Evolutionary conservation across 176 grass and related monocot genomes (phyloP), one percentile per base, ranked within the genome.

Genomic region (Paspalum vaginatum): DNA sequence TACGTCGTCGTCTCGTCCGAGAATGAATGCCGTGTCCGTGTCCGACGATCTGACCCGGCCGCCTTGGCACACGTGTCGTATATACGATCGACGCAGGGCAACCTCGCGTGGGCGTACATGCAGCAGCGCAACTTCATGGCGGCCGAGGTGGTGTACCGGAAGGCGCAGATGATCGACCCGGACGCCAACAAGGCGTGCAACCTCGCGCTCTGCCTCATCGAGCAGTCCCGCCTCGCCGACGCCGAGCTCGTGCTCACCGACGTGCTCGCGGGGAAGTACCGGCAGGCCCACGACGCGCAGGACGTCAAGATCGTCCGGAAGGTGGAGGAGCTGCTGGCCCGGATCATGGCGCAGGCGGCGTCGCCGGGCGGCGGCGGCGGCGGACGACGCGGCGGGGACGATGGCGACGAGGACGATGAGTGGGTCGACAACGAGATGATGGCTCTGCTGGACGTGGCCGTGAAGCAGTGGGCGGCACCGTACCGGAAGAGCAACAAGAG

Each of bases 71-170:
- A 47, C 11, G 20, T 63, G n/a, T 43, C 1, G 3, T 32, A 32
- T 32, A 32, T 32, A 32, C 32, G 2, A 32, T 32, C 32, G 32
- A 2, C 15, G 11, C 79, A 95, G 92, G 90, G 94, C 2, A 97
- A 97, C 75, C 81, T 97, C 0, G 94, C 88, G 6, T 97, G 94
- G 94, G 94, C 94, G 56, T 97, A 97, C 87, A 91, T 97, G 91
- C 91, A 97, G 85, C 77, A 89, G 85, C 11, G 80, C 13, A 91
- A 93, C 75, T 93, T 89, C 81, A 84, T 91, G 81, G 94, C 94
- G 38, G 86, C 94, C 0, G 94, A 97, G 86, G 91, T 83, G 45
- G 91, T 97, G 66, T 97, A 97, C 78, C 74, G 75, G 18, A 97
- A 97, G 86, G 94, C 91, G 13, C 94, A 97, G 52, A 93, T 93